Conservation (phyloP, 768 basidiomycete species). For the Albatrellus ellisii region DNA sequence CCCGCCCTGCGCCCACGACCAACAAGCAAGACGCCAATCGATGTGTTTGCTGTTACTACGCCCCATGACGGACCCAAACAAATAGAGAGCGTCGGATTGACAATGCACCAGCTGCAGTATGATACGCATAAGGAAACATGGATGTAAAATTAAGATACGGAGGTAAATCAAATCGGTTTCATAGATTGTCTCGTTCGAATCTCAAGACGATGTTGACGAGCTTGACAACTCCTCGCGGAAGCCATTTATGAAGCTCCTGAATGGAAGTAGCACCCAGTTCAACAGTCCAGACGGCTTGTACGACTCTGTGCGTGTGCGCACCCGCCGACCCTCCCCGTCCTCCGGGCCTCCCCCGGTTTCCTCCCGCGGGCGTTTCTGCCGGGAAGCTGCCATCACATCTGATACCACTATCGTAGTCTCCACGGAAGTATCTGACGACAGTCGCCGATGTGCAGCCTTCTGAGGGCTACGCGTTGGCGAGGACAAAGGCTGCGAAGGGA, state of each 20-base stretch:
- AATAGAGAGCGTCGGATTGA: constrained; percentile 3
- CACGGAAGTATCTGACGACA: constrained; percentile 18
- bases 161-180: constrained; percentile 5
- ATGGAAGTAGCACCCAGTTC: constrained; percentile 8
- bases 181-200: neutral
- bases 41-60: too few relatives aligned
- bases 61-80: constrained; percentile 5
- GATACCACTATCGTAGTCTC: constrained; percentile 29
- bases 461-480: constrained; percentile 4
- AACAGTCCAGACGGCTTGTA: constrained; percentile 26
- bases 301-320: constrained; percentile 37
- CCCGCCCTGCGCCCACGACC: too few relatives aligned
- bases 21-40: too few relatives aligned
- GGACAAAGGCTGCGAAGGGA: neutral
- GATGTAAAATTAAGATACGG: constrained; percentile 4
- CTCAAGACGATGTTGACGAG: neutral
- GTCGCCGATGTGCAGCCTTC: constrained; percentile 11
- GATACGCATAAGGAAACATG: neutral
- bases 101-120: neutral
- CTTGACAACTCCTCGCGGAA: constrained; percentile 8
- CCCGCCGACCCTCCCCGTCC: constrained; percentile 29
- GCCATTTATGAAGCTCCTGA: constrained; percentile 12
- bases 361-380: constrained; percentile 38
- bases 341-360: constrained; percentile 16
- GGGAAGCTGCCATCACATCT: constrained; percentile 18